Evolutionary conservation across 495 filamentous ascomycete genomes (phyloP).

Genomic region (Pseudoneurospora amorphoporcata): DNA sequence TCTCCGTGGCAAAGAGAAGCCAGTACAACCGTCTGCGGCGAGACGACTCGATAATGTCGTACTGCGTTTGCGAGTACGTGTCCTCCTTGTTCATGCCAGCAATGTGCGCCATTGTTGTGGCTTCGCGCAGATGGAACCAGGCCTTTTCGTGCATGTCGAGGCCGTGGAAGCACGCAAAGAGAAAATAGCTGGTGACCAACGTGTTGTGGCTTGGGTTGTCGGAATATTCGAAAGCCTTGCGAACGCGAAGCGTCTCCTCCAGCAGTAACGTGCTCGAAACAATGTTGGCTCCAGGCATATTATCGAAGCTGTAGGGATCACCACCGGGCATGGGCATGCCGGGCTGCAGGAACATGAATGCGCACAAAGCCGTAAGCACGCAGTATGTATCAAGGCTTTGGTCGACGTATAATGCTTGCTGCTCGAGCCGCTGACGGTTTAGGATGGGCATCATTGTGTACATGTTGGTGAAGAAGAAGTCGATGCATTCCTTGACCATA

Average conservation of each 20-base stretch:
- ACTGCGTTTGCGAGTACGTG: conserved; percentile 38
- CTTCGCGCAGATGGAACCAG: conserved; percentile 64
- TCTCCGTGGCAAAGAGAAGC: conserved; percentile 62
- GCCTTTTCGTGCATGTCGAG: conserved; percentile 62
- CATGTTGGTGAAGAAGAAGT: conserved; percentile 76
- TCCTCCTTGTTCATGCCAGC: conserved; percentile 53
- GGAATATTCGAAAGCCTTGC: conserved; percentile 64
- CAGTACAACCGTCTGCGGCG: conserved; percentile 55
- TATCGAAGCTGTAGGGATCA: conserved; percentile 42
- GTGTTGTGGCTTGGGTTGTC: conserved; percentile 58
- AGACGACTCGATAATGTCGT: conserved; percentile 42
- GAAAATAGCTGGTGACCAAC: conserved; percentile 69
- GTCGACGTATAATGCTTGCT: conserved; percentile 53
- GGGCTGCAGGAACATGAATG: conserved; percentile 78
- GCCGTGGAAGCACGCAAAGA: conserved; percentile 66
- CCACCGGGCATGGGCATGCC: conserved; percentile 50
- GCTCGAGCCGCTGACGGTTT: conserved; percentile 54
- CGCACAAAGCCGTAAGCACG: conserved; percentile 66
- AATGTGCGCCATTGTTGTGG: conserved; percentile 51
- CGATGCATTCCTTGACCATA: conserved; percentile 58
- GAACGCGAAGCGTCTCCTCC: conserved; percentile 64
- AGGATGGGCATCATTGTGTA: conserved; percentile 79
- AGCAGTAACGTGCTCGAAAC: conserved; percentile 53
- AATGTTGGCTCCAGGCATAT: conserved; percentile 43
- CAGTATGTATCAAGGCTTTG: conserved; percentile 67